Conservation (phyloP, 2,329 filamentous ascomycete genomes). For the Acrocalymma vagum region DNA sequence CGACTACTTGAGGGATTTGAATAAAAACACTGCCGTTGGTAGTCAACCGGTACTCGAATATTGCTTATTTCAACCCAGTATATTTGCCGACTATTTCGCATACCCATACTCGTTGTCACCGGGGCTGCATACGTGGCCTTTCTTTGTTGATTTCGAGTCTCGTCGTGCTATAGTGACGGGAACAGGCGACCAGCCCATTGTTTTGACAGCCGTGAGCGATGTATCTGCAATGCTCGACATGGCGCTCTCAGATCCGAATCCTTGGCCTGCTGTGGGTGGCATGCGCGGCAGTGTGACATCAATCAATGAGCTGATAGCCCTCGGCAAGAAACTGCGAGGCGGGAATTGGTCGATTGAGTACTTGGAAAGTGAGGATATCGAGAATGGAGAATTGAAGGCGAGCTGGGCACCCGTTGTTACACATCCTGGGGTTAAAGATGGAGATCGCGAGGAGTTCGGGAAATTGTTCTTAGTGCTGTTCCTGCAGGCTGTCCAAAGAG, state of each 20-base stretch:
- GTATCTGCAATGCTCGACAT: conserved; percentile 19
- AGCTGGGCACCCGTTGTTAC: conserved; percentile 50
- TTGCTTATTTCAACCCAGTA: conserved; percentile 60
- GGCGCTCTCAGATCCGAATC: conserved; percentile 18
- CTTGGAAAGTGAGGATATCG: conserved; percentile 56
- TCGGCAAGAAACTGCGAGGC: conserved; percentile 25
- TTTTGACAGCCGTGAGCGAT: conserved; percentile 23
- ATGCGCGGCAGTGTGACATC: conserved; percentile 22
- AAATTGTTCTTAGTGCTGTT: conserved; percentile 50
- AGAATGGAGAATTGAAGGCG: conserved; percentile 47
- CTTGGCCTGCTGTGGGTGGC: conserved; percentile 27
- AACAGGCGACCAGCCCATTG: conserved; percentile 20
- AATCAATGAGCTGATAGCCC: conserved; percentile 18
- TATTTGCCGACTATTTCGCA: conserved; percentile 63
- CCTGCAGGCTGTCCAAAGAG: conserved; percentile 49
- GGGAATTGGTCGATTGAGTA: conserved; percentile 47
- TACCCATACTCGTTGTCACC: conserved; percentile 56
- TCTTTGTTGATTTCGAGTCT: conserved; percentile 27
- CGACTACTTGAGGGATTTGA: conserved; percentile 60
- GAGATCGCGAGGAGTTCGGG: conserved; percentile 40
- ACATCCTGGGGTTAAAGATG: conserved; percentile 41
- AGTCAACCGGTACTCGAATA: too few species aligned
- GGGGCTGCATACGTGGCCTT: conserved; percentile 46
- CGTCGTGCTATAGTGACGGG: conserved; percentile 27
- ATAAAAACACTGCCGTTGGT: conserved; percentile 58